Percentiles rank a stretch among this genome's conserved stretches.
Evolutionary conservation across 164 flowering plant genomes (phyloP).

Genomic region (Magnolia officinalis): DNA sequence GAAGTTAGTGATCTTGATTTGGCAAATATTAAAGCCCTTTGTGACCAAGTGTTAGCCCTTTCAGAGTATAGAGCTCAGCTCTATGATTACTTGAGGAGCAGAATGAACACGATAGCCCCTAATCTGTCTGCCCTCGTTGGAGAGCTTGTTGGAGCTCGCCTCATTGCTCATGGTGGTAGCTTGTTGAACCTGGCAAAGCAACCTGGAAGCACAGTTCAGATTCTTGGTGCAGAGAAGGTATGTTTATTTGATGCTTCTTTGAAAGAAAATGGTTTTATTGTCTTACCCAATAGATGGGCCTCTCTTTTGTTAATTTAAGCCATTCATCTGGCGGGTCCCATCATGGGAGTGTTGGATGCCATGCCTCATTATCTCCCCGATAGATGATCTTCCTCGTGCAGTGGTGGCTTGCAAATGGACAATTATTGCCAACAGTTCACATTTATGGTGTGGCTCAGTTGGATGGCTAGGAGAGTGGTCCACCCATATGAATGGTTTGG

Average conservation of each 20-base stretch:
- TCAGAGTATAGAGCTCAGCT: constrained; percentile 86
- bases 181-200: constrained; percentile 88
- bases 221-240: constrained; percentile 87
- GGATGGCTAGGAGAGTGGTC: no score
- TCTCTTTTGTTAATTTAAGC: no score
- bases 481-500: no score
- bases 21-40: constrained; percentile 72
- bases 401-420: no score
- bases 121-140: constrained; percentile 89
- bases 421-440: no score
- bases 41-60: constrained; percentile 78
- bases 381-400: no score
- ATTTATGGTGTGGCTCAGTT: no score
- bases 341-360: no score
- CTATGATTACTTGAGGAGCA: constrained; percentile 73
- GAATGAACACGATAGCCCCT: constrained; percentile 90
- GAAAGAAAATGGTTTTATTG: neutral
- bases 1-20: constrained; percentile 90
- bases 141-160: constrained; percentile 94
- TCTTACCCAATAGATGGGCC: no score
- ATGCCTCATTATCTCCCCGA: no score
- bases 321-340: no score
- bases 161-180: constrained; percentile 93
- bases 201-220: constrained; percentile 92
- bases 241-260: neutral